phyloP scores from a whole-genome alignment of 2,329 filamentous ascomycete species.

The Xenoacremonium recifei region DNA sequence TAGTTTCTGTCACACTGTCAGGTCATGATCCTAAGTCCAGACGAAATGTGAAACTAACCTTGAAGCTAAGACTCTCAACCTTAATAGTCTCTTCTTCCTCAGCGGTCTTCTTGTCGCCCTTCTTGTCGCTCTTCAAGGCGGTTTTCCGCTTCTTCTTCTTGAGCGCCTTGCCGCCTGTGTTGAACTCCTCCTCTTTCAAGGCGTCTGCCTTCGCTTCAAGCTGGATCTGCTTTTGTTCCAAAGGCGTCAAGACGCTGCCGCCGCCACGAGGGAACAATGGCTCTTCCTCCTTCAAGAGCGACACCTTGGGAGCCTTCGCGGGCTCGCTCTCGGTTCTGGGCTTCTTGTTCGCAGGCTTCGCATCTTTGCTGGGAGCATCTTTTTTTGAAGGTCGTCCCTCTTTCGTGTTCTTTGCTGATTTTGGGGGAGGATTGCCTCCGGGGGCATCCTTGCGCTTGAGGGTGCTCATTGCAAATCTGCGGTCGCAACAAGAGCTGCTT shows the following conservation, averaged over 20 bases:
- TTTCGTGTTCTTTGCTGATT: conserved; percentile 46
- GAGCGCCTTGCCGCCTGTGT: conserved; percentile 42
- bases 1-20: conserved; percentile 60
- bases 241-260: conserved; percentile 82
- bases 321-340: conserved; percentile 26
- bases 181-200: conserved; percentile 76
- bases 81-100: conserved; percentile 58
- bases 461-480: conserved; percentile 47
- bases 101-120: conserved; percentile 41
- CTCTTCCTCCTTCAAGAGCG: conserved; percentile 71
- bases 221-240: conserved; percentile 96
- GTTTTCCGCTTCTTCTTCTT: conserved; percentile 58
- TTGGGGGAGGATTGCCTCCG: conserved; percentile 47
- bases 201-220: conserved; percentile 91
- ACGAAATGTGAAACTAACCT: conserved; percentile 52
- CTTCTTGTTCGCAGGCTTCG: conserved; percentile 30
- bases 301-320: conserved; percentile 37
- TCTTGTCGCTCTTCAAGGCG: conserved; percentile 51
- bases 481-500: conserved; percentile 25
- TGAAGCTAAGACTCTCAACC: conserved; percentile 86
- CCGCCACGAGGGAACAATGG: conserved; percentile 90
- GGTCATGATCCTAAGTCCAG: conserved; percentile 11
- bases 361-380: conserved; percentile 29
- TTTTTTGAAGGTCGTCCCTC: conserved; percentile 49
- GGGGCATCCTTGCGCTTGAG: conserved; percentile 60